These are phyloP conservation scores for Rhizophlyctis rosea DNA, from an alignment of 192 early-diverging fungal genomes.

Conservation along the genomic window DNA sequence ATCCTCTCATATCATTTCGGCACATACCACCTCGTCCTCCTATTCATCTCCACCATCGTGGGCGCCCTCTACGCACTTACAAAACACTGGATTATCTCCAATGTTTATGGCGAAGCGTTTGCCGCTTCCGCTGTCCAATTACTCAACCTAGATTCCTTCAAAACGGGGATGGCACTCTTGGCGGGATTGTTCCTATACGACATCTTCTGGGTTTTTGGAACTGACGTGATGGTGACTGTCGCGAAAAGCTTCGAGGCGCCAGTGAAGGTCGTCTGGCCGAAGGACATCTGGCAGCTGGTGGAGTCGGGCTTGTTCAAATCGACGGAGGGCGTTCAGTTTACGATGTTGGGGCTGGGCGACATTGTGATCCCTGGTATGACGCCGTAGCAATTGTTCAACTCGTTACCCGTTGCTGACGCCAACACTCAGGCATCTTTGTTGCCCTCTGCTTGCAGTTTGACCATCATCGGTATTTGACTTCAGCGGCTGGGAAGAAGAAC, in stretches of 20 bases:
- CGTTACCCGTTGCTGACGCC: no score
- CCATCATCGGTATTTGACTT: conserved; percentile 67
- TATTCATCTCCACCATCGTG: conserved; percentile 52
- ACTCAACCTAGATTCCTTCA: conserved; percentile 90
- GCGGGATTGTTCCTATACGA: conserved; percentile 92
- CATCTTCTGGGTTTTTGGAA: conserved; percentile 99
- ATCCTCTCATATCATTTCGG: conserved; percentile 46
- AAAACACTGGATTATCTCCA: conserved; percentile 93
- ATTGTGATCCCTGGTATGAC: conserved; percentile 91
- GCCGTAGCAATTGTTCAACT: neutral
- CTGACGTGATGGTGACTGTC: conserved; percentile 97
- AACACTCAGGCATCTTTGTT: conserved; percentile 76
- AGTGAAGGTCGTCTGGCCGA: conserved; percentile 92
- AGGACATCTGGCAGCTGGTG: conserved; percentile 51
- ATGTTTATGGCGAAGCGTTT: conserved; percentile 84
- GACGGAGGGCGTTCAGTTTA: conserved; percentile 54
- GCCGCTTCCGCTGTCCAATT: conserved; percentile 81
- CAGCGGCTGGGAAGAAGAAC: conserved; percentile 46
- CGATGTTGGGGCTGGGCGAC: conserved; percentile 95
- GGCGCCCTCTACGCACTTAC: conserved; percentile 74
- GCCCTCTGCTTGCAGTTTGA: conserved; percentile 89
- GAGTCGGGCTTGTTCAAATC: conserved; percentile 39
- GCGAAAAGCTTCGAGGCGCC: conserved; percentile 95
- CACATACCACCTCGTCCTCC: conserved; percentile 60
- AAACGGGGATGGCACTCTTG: conserved; percentile 92